Percentiles rank a stretch among this genome's conserved stretches.
These are phyloP conservation scores for Thraustochytrium striatum DNA, from an alignment of 352 stramenopile species.

Conservation along the genomic window DNA sequence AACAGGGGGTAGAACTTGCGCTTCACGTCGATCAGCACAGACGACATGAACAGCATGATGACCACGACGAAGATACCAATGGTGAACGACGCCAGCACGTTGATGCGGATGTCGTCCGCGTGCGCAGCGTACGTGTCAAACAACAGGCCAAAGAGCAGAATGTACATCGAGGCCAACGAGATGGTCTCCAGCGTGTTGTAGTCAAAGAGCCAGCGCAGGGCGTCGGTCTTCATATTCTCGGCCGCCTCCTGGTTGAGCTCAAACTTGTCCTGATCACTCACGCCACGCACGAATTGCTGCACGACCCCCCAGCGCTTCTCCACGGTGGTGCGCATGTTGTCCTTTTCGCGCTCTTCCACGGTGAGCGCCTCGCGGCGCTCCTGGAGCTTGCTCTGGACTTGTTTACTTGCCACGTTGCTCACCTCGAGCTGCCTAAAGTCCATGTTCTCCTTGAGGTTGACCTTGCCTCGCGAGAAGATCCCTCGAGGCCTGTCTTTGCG, in stretches of 20 bases:
- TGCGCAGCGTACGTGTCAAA: conserved; percentile 28
- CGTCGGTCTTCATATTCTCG: conserved; percentile 16
- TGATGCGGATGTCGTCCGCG: conserved; percentile 21
- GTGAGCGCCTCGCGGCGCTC: not conserved
- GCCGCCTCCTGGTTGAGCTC: conserved; percentile 38
- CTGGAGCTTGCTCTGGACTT: not conserved
- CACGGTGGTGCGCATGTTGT: not conserved
- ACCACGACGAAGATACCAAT: conserved; percentile 33
- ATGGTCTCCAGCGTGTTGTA: conserved; percentile 45
- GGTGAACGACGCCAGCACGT: conserved; percentile 27
- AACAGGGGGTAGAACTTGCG: conserved; percentile 36
- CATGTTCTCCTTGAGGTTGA: conserved; percentile 22
- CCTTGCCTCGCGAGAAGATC: too few species aligned
- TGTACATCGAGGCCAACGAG: conserved; percentile 40
- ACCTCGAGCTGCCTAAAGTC: conserved; percentile 35
- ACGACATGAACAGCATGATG: conserved; percentile 38
- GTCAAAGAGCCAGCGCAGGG: conserved; percentile 41
- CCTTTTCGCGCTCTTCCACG: not conserved
- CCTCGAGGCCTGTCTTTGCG: not conserved
- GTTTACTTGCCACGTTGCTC: not conserved
- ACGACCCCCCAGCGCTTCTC: conserved; percentile 1
- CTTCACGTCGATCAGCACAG: conserved; percentile 38
- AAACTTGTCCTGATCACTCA: conserved; percentile 41
- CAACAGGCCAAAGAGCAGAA: conserved; percentile 36
- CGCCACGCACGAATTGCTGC: conserved; percentile 2